Evolutionary conservation across 331 rosid species (phyloP), one percentile per base, ranked within the genome.

Genomic region (Malus hybrid): DNA sequence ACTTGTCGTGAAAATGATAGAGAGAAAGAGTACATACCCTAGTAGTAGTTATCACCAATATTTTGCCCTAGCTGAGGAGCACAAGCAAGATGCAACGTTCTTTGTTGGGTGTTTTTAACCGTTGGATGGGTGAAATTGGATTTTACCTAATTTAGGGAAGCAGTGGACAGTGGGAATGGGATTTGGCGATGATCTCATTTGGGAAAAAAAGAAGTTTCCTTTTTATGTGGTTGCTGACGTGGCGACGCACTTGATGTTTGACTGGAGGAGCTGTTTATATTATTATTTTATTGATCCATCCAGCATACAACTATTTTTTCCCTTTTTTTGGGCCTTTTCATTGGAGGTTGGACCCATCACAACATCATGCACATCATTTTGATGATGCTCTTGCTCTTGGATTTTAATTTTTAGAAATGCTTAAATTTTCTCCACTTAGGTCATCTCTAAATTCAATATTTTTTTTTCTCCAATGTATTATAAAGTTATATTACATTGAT

Each of bases 181-280:
- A 74, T 74, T 74, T 34, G 69, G 59, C 22, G 29, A 28, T 28
- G 29, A 28, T 28, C 29, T 28, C 29, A 3, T 28, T 28, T 28
- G 29, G 29, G 29, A 28, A 28, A 28, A 28, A 28, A 28, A 22
- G 44, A 67, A 29, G 18, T 32, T 66, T 69, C 29, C 36, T 56
- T 60, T 56, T 56, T 80, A 68, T 22, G 56, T 73, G 73, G 70
- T 80, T 28, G 63, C 55, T 80, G 80, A 80, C 56, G 78, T 84
- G 83, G 71, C 52, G 48, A 28, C 66, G 73, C 68, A 80, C 84
- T 56, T 44, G 57, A 63, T 73, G 75, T 79, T 77, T 79, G 65
- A 79, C 79, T 27, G 24, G 31, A 57, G 73, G 67, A 33, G 18
- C 15, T 36, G 10, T 57, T 18, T 39, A 29, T 59, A n/a, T 74